These are phyloP conservation scores for Ophiosphaerella korrae DNA, from an alignment of 2,329 filamentous ascomycete species.

Conservation along the genomic window DNA sequence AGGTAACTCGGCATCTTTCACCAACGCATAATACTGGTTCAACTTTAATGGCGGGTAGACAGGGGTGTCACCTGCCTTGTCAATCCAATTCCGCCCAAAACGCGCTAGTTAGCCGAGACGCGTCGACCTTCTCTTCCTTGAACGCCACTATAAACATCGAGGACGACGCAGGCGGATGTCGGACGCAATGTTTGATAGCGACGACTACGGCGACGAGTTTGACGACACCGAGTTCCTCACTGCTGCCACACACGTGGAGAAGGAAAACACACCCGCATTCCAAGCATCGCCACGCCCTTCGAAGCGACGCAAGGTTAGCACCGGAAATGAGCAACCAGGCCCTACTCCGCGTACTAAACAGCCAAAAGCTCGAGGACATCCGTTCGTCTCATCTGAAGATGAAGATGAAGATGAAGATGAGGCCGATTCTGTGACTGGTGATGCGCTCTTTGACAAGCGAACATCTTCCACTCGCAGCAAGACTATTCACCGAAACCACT, in stretches of 20 bases:
- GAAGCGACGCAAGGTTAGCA: constrained; percentile 44
- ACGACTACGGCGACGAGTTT: constrained; percentile 68
- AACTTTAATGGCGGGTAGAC: constrained; percentile 20
- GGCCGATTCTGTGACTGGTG: constrained; percentile 7
- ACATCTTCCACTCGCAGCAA: constrained; percentile 19
- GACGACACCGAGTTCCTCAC: constrained; percentile 69
- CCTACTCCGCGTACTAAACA: constrained; percentile 29
- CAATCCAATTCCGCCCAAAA: constrained; percentile 23
- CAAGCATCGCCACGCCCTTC: constrained; percentile 39
- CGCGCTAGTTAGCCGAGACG: constrained; percentile 31
- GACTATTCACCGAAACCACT: constrained; percentile 12
- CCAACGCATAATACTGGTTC: constrained; percentile 16
- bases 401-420: constrained; percentile 9
- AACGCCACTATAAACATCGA: constrained; percentile 19
- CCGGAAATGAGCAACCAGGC: constrained; percentile 27
- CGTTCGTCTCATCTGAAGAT: constrained; percentile 36
- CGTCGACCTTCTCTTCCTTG: constrained; percentile 21
- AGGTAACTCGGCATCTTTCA: not conserved
- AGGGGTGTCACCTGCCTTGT: constrained; percentile 24
- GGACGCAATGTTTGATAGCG: constrained; percentile 41
- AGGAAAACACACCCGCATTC: constrained; percentile 37
- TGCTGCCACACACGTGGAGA: constrained; percentile 60
- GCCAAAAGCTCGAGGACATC: constrained; percentile 19
- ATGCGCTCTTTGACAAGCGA: constrained; percentile 10
- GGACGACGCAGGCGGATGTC: constrained; percentile 12